A percentile compares a stretch with the other conserved stretches of the same genome.
phyloP scores from a whole-genome alignment of 768 basidiomycete genomes.

The Amanita muscaria region DNA sequence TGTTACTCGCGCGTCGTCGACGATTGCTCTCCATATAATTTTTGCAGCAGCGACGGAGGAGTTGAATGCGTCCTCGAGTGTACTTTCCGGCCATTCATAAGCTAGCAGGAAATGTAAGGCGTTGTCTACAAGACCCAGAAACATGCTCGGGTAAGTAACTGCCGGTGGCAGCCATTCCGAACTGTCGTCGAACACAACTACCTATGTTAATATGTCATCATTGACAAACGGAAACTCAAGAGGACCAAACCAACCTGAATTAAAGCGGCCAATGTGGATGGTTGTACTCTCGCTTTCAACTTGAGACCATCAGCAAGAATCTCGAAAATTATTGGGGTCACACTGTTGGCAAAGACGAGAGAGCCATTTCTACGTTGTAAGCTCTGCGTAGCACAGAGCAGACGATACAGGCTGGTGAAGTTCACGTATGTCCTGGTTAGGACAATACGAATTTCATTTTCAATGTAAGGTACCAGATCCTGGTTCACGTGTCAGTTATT shows the following conservation, averaged over 20 bases:
- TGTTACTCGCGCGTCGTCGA: constrained; percentile 34
- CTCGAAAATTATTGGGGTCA: constrained; percentile 40
- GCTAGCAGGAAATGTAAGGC: constrained; percentile 46
- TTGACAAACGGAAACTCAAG: neutral
- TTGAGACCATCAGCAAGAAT: constrained; percentile 44
- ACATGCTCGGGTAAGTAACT: constrained; percentile 22
- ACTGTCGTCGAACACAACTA: constrained; percentile 2
- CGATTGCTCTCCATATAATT: constrained; percentile 41
- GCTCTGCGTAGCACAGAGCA: constrained; percentile 40
- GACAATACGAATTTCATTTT: constrained; percentile 48
- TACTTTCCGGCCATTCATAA: constrained; percentile 36
- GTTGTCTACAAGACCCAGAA: constrained; percentile 37
- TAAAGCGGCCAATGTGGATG: constrained; percentile 40
- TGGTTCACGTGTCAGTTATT: no score
- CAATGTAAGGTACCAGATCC: constrained; percentile 54
- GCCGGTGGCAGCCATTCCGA: constrained; percentile 21
- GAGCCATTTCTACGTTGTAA: constrained; percentile 32
- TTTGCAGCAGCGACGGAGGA: constrained; percentile 43
- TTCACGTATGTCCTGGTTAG: constrained; percentile 43
- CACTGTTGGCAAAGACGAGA: constrained; percentile 20
- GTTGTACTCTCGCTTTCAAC: constrained; percentile 40
- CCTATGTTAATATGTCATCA: neutral
- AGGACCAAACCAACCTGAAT: constrained; percentile 37
- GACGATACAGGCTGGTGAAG: constrained; percentile 30
- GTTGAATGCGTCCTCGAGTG: constrained; percentile 43